Conservation (phyloP, 805 yeast genomes). For the Wickerhamomyces strasburgensis region DNA sequence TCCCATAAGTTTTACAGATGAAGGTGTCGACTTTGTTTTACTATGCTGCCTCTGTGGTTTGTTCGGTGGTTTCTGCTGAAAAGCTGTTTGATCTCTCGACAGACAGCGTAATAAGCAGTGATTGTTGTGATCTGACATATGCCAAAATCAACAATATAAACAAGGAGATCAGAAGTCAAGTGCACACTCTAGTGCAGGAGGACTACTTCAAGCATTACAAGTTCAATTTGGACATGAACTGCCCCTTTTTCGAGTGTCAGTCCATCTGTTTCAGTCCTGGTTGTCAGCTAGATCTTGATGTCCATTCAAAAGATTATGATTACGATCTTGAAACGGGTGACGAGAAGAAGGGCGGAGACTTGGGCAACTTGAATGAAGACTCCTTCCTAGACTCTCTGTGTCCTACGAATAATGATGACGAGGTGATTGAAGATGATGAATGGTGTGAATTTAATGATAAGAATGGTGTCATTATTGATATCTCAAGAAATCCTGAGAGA, state of each 20-base stretch:
- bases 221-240: conserved; percentile 76
- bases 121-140: conserved; percentile 37
- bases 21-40: too few relatives aligned
- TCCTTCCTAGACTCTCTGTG: conserved; percentile 36
- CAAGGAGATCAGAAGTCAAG: conserved; percentile 44
- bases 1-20: too few relatives aligned
- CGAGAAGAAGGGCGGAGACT: conserved; percentile 35
- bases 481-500: conserved; percentile 87
- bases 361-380: conserved; percentile 37
- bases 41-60: background rate
- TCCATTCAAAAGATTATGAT: conserved; percentile 24
- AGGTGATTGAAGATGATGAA: conserved; percentile 43
- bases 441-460: conserved; percentile 68
- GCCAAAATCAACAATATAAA: conserved; percentile 50
- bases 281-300: conserved; percentile 27
- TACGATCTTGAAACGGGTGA: conserved; percentile 24
- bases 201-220: conserved; percentile 72
- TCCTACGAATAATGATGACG: conserved; percentile 25
- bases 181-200: conserved; percentile 56
- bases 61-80: conserved; percentile 5
- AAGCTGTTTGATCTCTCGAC: conserved; percentile 18
- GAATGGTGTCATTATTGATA: conserved; percentile 77
- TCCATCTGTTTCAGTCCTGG: conserved; percentile 27
- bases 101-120: conserved; percentile 15
- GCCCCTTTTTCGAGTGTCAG: conserved; percentile 82